Base-by-base conservation (phyloP, 108 stramenopile genomes). In the Skeletonema potamos region DNA sequence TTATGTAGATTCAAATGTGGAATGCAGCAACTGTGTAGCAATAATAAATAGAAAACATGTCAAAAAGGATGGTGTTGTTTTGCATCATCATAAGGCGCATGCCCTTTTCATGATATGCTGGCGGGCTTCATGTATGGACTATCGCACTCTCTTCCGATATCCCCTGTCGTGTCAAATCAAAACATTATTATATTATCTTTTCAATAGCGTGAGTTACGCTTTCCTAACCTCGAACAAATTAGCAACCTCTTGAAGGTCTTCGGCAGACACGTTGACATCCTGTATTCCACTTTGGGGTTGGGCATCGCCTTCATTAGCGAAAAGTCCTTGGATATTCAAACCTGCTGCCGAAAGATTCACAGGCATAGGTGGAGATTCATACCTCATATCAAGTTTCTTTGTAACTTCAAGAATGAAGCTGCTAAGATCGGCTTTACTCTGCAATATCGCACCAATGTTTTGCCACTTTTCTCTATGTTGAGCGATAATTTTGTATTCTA, bases 311-410 rank as follows among this genome's bases (percentile, higher is more conserved):
- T 51, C 48, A 22, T 51, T 20, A 20, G 20, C 22, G 6, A 51
- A 51, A 22, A 51, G 22, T 6, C 48, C 48, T 51, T 22, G 48
- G 48, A 51, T 51, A 51, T 51, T 51, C 48, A 51, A 9, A 8
- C 8, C 22, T 22, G 58, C 58, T 10, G 78, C 62, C 34, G 75
- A 46, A 0, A 90, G 58, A 61, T 87, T 83, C 12, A 90, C 80
- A 2, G 89, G 87, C 64, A 86, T 66, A 18, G 86, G 76, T 18
- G 89, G 89, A 6, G 89, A 83, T 34, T 57, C 70, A 54, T 92
- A 92, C 61, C 73, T 76, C 78, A 89, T 89, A 17, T 77, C 87
- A 54, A 89, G 68, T 65, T 83, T 84, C 82, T 86, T 85, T 27
- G 76, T 71, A 1, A 83, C 82, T 66, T 89, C 89, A 0, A 85